Base-by-base conservation (phyloP, 345 rosid genomes). In the Orychophragmus violaceus region DNA sequence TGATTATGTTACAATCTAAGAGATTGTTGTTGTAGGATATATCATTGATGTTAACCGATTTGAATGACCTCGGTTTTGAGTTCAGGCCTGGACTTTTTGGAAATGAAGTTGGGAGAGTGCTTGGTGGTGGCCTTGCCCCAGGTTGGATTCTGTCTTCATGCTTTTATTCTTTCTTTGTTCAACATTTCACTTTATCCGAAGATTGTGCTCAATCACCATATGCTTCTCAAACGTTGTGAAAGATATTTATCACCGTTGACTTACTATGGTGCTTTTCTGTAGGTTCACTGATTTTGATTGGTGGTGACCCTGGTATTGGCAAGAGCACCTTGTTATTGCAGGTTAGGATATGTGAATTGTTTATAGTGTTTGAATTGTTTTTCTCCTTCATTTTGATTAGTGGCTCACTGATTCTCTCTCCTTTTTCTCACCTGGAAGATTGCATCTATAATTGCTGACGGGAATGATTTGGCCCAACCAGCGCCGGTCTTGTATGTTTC, bases 221-320 rank as follows among this genome's bases (percentile, higher is more conserved):
- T 25, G n/a, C 16, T 30, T 42, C 53, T 44, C 53, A 25, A 25
- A 10, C 17, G 10, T 18, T 61, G 66, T 1, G n/a, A 36, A 32
- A 52, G 1, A 29, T 14, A 29, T 6, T 1, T 29, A 8, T 17
- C 13, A 46, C 55, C 18, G 30, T 27, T 32, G 27, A 30, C 25
- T 55, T 5, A 5, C 51, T 25, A 13, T 41, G 32, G 16, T 46
- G 45, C n/a, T 71, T 13, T 62, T 54, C 73, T 77, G 42, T 66
- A 89, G 98, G 97, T 62, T 93, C 97, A 33, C 56, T 93, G 79
- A 81, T 93, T 75, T 80, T 93, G 82, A 70, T 93, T 64, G 91
- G 97, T 64, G 97, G 98, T 62, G 96, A 93, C 71, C 98, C 97
- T 50, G 97, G 98, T 64, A 87, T 93, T 71, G 98, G 98, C 75